phyloP scores from a whole-genome alignment of 345 rosid species.

The Arabidopsis suecica region DNA sequence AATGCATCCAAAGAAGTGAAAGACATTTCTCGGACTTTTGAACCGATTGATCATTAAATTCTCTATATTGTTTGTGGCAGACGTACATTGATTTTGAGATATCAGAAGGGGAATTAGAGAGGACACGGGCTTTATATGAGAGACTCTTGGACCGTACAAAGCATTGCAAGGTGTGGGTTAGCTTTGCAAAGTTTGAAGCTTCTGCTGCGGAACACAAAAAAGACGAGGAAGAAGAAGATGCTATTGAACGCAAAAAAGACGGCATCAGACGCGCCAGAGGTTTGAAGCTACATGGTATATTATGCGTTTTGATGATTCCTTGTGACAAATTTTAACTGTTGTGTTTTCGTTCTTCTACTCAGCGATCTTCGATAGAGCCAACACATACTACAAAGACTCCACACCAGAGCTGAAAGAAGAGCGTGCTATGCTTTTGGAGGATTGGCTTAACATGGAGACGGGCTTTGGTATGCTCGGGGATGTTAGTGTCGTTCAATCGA shows the following conservation, averaged over 20 bases:
- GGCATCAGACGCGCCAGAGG: neutral
- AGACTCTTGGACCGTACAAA: constrained; percentile 70
- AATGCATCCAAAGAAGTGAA: too few species aligned
- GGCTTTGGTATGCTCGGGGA: neutral
- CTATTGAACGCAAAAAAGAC: neutral
- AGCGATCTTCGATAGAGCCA: neutral
- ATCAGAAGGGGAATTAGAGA: neutral
- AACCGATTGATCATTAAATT: too few species aligned
- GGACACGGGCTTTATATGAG: constrained; percentile 11
- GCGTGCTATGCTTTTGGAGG: neutral
- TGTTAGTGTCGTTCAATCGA: neutral
- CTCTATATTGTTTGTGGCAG: too few species aligned
- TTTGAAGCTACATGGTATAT: neutral
- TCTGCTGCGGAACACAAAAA: constrained; percentile 45
- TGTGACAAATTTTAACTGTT: neutral
- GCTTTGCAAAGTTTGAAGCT: constrained; percentile 75
- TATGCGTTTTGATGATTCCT: neutral
- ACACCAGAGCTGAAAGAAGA: neutral
- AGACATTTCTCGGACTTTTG: too few species aligned
- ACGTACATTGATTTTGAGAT: neutral
- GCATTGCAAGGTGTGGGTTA: constrained; percentile 84
- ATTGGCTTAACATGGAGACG: neutral
- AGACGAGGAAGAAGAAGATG: neutral
- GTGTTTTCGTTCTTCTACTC: neutral
- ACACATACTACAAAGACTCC: neutral